Conservation (phyloP, 2,329 filamentous ascomycete species). For the Pseudogymnoascus sp. region DNA sequence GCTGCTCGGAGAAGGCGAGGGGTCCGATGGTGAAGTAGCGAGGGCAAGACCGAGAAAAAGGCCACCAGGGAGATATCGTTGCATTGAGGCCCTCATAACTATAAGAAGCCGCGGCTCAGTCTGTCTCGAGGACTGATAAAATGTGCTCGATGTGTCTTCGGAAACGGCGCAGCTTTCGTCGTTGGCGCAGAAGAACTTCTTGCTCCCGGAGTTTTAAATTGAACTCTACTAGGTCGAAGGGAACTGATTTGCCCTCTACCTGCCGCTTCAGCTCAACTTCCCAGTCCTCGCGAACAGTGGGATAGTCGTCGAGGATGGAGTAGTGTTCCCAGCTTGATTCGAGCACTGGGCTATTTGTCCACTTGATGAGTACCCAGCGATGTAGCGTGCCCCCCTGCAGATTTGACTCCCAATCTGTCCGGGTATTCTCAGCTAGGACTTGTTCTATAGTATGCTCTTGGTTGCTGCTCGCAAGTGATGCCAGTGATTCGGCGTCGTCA, state of each 20-base stretch:
- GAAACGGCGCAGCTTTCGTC: slow-evolving; percentile 24
- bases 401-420: slow-evolving; percentile 7
- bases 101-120: background rate
- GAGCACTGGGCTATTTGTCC: slow-evolving; percentile 27
- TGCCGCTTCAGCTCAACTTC: slow-evolving; percentile 22
- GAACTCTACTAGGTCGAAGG: slow-evolving; percentile 25
- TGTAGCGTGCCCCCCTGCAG: slow-evolving; percentile 17
- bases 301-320: slow-evolving; percentile 18
- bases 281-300: slow-evolving; percentile 25
- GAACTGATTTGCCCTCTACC: slow-evolving; percentile 23
- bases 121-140: slow-evolving; percentile 20
- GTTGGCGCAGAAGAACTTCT: slow-evolving; percentile 21
- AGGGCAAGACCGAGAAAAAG: background rate
- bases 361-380: slow-evolving; percentile 28
- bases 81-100: background rate
- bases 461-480: slow-evolving; percentile 27
- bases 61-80: background rate
- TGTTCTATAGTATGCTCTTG: slow-evolving; percentile 25
- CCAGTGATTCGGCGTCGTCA: slow-evolving; percentile 24
- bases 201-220: slow-evolving; percentile 20
- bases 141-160: slow-evolving; percentile 23
- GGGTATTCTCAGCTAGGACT: slow-evolving; percentile 23
- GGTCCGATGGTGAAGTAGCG: slow-evolving; percentile 13
- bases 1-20: slow-evolving; percentile 28
- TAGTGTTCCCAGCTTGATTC: slow-evolving; percentile 26